Percentiles rank a stretch among this genome's conserved stretches.
Conservation (phyloP, 2,329 filamentous ascomycete species). For the Incumbomyces delicatus region DNA sequence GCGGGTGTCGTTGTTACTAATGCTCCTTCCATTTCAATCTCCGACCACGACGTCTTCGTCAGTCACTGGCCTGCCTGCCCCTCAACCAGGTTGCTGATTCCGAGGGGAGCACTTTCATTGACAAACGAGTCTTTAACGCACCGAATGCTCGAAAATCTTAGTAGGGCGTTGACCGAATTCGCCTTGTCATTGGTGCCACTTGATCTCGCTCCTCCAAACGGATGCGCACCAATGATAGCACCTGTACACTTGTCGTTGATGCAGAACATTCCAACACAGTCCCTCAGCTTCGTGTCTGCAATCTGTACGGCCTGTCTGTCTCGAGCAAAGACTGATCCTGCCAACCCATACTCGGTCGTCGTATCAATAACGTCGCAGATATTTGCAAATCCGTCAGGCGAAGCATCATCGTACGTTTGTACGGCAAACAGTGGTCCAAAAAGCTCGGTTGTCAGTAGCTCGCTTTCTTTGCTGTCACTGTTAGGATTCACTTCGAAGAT, state of each 20-base stretch:
- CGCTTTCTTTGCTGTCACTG: conserved; percentile 45
- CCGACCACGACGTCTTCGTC: too few relatives aligned
- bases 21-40: too few relatives aligned
- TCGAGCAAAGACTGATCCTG: conserved; percentile 34
- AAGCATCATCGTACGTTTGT: conserved; percentile 67
- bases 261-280: conserved; percentile 34
- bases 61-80: too few relatives aligned
- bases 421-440: conserved; percentile 69
- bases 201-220: conserved; percentile 59
- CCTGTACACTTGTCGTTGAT: conserved; percentile 49
- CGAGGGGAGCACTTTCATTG: conserved; percentile 22
- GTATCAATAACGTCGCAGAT: conserved; percentile 27
- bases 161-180: conserved; percentile 54
- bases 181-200: conserved; percentile 67
- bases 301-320: conserved; percentile 29
- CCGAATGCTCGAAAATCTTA: conserved; percentile 56
- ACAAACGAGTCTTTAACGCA: conserved; percentile 69
- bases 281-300: conserved; percentile 29
- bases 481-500: conserved; percentile 68
- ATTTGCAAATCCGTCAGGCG: conserved; percentile 42
- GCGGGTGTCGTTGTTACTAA: too few relatives aligned
- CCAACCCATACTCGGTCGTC: conserved; percentile 33
- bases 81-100: not conserved
- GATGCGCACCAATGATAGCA: conserved; percentile 63
- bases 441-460: conserved; percentile 66